Evolutionary conservation across 345 rosid species (phyloP), one percentile per base, ranked within the genome.

Genomic region (Luvunga scandens): DNA sequence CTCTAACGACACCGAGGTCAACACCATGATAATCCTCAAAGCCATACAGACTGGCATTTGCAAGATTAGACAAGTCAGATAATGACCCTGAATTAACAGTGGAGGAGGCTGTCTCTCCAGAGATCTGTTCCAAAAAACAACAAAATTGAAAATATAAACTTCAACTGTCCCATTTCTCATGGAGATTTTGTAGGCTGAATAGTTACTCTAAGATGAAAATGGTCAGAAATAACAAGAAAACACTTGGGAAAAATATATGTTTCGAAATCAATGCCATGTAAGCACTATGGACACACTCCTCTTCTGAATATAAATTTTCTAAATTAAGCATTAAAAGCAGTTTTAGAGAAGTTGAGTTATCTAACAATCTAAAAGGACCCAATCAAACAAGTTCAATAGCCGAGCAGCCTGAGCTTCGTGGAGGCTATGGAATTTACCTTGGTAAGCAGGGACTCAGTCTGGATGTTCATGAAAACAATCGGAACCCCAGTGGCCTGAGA

Each of bases 21-120:
- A 96, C 95, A 55, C 98, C 98, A 27, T 96, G 99, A 79, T 94
- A 96, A 81, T 96, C 99, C 89, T 96, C 99, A 59, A 96, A 96
- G 21, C 99, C 99, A 55, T 96, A 96, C 10, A 96, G 81, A 80
- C 97, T 96, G 6, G 83, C 94, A 66, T 88, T 87, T 61, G 94
- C 95, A 7, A 92, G 87, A 75, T 89, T 90, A 1, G 98, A 88
- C 61, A 94, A 73, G 84, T 96, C 99, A 24, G 98, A 88, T 48
- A 96, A 82, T 0, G 98, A 94, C 0, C 97, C 94, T 0, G 99
- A 83, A 81, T 86, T 96, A 77, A 94, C 98, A 0, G 97, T 90
- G 0, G 99, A 83, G 1, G 98, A 94, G 18, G 98, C 97, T 45
- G 91, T 94, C 83, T 96, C 99, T 78, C 99, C 99, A 1, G 97